A percentile compares a stretch with the other conserved stretches of the same genome.
phyloP scores from a whole-genome alignment of 2,329 filamentous ascomycete species.

The Plectosphaerella plurivora region DNA sequence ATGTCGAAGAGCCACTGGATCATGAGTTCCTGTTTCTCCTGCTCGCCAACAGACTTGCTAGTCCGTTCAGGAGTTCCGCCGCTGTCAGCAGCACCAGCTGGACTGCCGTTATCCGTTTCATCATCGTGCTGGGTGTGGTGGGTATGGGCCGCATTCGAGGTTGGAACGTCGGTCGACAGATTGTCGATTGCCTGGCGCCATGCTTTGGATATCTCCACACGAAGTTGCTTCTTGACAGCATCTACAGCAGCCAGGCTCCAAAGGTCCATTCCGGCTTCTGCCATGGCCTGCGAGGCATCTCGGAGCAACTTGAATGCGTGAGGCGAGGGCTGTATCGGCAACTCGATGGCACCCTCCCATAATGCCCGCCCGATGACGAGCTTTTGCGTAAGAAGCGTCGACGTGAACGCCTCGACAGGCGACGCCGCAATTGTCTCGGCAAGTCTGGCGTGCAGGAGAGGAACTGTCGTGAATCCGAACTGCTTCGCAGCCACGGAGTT shows the following conservation, averaged over 20 bases:
- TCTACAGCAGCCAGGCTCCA: conserved; percentile 70
- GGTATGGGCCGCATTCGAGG: no score
- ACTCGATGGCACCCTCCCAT: conserved; percentile 70
- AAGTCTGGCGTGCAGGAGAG: conserved; percentile 59
- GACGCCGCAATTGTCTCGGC: conserved; percentile 45
- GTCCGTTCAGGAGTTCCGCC: no score
- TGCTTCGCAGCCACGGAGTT: conserved; percentile 36
- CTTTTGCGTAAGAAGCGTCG: conserved; percentile 35
- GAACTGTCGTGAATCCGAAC: conserved; percentile 59
- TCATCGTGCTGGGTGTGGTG: conserved; percentile 1
- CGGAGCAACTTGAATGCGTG: conserved; percentile 68
- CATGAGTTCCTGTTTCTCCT: conserved; percentile 40
- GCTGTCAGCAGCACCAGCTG: no score
- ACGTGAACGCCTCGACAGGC: conserved; percentile 43
- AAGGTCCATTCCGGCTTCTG: conserved; percentile 65
- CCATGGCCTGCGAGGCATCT: conserved; percentile 63
- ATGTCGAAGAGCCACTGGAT: conserved; percentile 62
- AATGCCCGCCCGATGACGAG: conserved; percentile 59
- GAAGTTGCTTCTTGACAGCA: conserved; percentile 56
- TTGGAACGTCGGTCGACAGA: conserved; percentile 7
- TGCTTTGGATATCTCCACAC: conserved; percentile 40
- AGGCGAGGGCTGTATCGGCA: conserved; percentile 77
- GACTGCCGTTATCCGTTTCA: conserved; percentile 4
- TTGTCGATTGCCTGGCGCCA: conserved; percentile 41
- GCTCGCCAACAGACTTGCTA: background rate